Percentiles rank a stretch among this genome's conserved stretches.
Conservation (phyloP, 306 rosid genomes). For the Comarum palustre region DNA sequence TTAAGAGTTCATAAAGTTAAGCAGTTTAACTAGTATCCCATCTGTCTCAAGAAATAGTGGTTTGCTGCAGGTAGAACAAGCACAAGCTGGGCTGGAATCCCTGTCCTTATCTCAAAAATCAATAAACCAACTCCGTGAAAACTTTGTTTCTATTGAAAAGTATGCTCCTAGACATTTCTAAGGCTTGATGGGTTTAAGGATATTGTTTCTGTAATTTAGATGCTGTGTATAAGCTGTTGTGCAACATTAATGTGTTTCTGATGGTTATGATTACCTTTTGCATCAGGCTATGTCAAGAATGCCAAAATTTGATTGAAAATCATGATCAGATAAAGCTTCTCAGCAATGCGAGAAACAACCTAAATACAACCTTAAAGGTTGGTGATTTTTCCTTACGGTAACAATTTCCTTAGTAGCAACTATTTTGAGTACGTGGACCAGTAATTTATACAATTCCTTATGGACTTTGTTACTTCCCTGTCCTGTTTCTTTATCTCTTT, state of each 20-base stretch:
- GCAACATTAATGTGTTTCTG: not conserved
- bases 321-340: constrained; percentile 98
- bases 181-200: constrained; percentile 19
- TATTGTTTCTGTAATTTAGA: constrained; percentile 5
- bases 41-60: constrained; percentile 20
- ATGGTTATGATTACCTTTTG: constrained; percentile 27
- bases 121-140: constrained; percentile 70
- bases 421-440: not conserved
- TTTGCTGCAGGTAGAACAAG: constrained; percentile 82
- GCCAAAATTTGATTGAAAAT: constrained; percentile 90
- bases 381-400: constrained; percentile 17
- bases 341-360: constrained; percentile 94
- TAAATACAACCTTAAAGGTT: constrained; percentile 92
- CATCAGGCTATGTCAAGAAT: constrained; percentile 82
- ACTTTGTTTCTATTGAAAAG: constrained; percentile 87
- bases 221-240: not conserved
- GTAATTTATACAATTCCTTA: not conserved
- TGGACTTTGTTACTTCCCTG: not conserved
- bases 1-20: constrained; percentile 19
- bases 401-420: constrained; percentile 3
- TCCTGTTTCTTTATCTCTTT: not conserved
- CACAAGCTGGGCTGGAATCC: constrained; percentile 81
- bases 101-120: constrained; percentile 66
- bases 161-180: constrained; percentile 41
- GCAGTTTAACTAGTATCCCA: constrained; percentile 12